Evolutionary conservation across 768 basidiomycete species (phyloP).

Genomic region (Sistotremastrum niveocremeum): DNA sequence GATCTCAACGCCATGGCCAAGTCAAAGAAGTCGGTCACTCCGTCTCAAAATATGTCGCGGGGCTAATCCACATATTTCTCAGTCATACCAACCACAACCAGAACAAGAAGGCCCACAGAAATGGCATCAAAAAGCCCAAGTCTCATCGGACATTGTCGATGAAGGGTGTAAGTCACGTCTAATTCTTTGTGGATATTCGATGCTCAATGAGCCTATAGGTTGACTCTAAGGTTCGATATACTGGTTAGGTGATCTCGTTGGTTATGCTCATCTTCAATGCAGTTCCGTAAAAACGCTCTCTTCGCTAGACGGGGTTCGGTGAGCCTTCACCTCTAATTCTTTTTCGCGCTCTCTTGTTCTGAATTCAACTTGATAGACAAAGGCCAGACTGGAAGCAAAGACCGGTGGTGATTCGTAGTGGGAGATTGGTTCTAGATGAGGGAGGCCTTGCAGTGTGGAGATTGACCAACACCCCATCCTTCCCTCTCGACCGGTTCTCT

Average conservation of each 20-base stretch:
- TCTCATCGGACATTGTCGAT: constrained; percentile 61
- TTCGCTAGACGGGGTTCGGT: constrained; percentile 25
- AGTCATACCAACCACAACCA: constrained; percentile 96
- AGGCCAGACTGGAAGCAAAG: constrained; percentile 51
- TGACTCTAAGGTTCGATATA: constrained; percentile 54
- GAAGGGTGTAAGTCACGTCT: constrained; percentile 67
- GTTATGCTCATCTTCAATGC: constrained; percentile 8
- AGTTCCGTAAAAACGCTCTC: constrained; percentile 81
- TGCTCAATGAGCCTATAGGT: constrained; percentile 32
- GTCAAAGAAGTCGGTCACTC: constrained; percentile 77
- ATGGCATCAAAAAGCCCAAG: constrained; percentile 85
- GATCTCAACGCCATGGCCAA: constrained; percentile 61
- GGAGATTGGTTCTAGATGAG: too few species aligned
- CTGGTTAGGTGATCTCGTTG: constrained; percentile 1
- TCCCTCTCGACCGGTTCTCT: too few species aligned
- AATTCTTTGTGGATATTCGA: constrained; percentile 2
- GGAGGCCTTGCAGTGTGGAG: too few species aligned
- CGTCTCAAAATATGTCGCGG: constrained; percentile 5
- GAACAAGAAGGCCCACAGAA: constrained; percentile 91
- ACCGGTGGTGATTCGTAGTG: not conserved
- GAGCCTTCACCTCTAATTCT: too few species aligned
- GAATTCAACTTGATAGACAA: constrained; percentile 29
- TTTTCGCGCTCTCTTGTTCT: too few species aligned
- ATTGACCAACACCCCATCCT: too few species aligned
- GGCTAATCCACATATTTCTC: constrained; percentile 7